Percentiles rank a stretch among this genome's conserved stretches.
Conservation (phyloP, 345 rosid genomes). For the Gossypium sturtianum region DNA sequence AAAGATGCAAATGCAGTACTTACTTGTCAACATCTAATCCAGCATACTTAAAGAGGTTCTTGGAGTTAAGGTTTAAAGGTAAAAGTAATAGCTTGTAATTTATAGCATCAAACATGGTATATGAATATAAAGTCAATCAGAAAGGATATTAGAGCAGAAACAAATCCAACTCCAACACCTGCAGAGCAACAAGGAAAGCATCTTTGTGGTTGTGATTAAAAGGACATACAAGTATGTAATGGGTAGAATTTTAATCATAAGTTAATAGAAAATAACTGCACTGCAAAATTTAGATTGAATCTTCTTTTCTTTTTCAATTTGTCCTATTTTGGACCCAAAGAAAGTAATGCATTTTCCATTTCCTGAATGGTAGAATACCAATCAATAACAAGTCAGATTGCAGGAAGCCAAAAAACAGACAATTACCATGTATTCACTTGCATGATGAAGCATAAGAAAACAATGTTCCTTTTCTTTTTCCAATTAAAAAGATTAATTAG, state of each 20-base stretch:
- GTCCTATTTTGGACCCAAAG: too few species aligned
- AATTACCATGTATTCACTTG: not conserved
- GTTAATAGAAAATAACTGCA: too few species aligned
- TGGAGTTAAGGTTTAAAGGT: constrained; percentile 66
- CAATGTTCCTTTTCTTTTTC: not conserved
- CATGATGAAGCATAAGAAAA: not conserved
- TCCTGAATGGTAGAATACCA: not conserved
- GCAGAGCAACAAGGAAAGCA: constrained; percentile 26
- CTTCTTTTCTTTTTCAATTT: too few species aligned
- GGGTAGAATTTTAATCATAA: not conserved
- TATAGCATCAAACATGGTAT: not conserved
- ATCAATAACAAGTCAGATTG: not conserved
- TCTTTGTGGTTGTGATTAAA: constrained; percentile 14
- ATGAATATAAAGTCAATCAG: not conserved
- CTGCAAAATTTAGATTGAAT: too few species aligned
- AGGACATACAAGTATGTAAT: not conserved
- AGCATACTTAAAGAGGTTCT: constrained; percentile 96
- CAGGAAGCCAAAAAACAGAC: not conserved
- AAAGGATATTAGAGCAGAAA: constrained; percentile 95
- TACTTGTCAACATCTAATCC: constrained; percentile 96
- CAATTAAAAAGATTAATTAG: not conserved
- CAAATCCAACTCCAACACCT: constrained; percentile 99
- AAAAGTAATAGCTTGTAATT: constrained; percentile 7
- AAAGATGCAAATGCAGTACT: constrained; percentile 26
- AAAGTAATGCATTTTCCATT: too few species aligned